Conservation (phyloP, 2,329 filamentous ascomycete genomes). For the Penicillium crustosum region DNA sequence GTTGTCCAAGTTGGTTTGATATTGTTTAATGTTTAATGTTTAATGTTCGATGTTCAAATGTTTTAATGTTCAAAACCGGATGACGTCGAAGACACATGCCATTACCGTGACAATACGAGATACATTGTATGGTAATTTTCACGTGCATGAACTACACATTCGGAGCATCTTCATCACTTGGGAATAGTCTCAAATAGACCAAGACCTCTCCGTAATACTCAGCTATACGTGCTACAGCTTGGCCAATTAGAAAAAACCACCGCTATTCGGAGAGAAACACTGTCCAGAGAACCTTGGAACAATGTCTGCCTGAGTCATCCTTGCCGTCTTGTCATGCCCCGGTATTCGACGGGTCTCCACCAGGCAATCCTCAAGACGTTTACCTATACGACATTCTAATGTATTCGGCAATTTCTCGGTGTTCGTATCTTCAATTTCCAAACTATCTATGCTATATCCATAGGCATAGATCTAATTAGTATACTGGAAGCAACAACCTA, state of each 20-base stretch:
- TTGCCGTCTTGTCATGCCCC: constrained; percentile 26
- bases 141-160: constrained; percentile 16
- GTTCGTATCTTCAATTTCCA: background rate
- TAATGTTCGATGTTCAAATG: constrained; percentile 1
- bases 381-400: too few relatives aligned
- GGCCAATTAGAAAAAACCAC: too few relatives aligned
- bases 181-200: background rate
- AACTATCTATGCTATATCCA: background rate
- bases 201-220: background rate
- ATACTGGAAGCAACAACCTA: background rate
- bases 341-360: constrained; percentile 27
- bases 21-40: constrained; percentile 2
- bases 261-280: background rate
- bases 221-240: background rate
- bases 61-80: background rate
- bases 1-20: background rate
- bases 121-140: constrained; percentile 18
- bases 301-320: constrained; percentile 19
- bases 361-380: background rate
- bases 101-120: constrained; percentile 19
- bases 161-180: background rate
- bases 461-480: background rate
- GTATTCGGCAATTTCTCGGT: background rate
- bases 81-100: constrained; percentile 26
- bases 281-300: too few relatives aligned